A percentile compares a stretch with the other conserved stretches of the same genome.
phyloP scores from a whole-genome alignment of 345 rosid species.

The Pistacia integerrima region DNA sequence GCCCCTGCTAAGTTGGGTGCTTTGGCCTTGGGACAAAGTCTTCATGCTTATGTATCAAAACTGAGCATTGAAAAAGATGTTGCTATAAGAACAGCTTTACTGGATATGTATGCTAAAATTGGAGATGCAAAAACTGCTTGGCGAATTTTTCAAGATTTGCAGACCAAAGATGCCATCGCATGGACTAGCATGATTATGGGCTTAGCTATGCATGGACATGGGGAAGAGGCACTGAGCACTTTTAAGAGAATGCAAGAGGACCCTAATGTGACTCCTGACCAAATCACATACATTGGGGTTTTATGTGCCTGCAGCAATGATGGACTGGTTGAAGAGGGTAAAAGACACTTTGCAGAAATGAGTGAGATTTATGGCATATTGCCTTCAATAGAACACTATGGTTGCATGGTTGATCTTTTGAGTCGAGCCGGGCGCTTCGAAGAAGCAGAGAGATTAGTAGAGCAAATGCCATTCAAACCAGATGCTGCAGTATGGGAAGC shows the following conservation, averaged over 20 bases:
- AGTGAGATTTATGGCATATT: conserved; percentile 34
- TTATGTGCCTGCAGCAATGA: conserved; percentile 55
- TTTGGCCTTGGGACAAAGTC: conserved; percentile 25
- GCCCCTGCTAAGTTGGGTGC: conserved; percentile 37
- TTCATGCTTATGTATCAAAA: conserved; percentile 32
- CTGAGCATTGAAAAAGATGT: conserved; percentile 27
- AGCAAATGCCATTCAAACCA: conserved; percentile 40
- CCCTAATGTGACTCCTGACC: conserved; percentile 43
- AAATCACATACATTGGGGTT: conserved; percentile 40
- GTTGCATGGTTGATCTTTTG: conserved; percentile 55
- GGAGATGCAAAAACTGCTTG: conserved; percentile 29
- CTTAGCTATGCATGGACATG: conserved; percentile 59
- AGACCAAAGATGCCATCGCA: conserved; percentile 43
- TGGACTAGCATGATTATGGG: conserved; percentile 55
- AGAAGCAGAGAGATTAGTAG: conserved; percentile 47
- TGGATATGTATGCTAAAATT: conserved; percentile 36
- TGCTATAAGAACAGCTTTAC: conserved; percentile 29
- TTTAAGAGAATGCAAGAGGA: conserved; percentile 47
- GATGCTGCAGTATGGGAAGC: conserved; percentile 54
- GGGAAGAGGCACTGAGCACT: conserved; percentile 44
- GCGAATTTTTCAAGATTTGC: conserved; percentile 18
- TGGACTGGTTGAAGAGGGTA: conserved; percentile 52
- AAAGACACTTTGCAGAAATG: conserved; percentile 43
- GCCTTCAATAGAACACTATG: conserved; percentile 47
- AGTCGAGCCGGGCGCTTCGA: conserved; percentile 52